Base-by-base conservation (phyloP, 352 stramenopile species). In the Phytophthora podocarpi region DNA sequence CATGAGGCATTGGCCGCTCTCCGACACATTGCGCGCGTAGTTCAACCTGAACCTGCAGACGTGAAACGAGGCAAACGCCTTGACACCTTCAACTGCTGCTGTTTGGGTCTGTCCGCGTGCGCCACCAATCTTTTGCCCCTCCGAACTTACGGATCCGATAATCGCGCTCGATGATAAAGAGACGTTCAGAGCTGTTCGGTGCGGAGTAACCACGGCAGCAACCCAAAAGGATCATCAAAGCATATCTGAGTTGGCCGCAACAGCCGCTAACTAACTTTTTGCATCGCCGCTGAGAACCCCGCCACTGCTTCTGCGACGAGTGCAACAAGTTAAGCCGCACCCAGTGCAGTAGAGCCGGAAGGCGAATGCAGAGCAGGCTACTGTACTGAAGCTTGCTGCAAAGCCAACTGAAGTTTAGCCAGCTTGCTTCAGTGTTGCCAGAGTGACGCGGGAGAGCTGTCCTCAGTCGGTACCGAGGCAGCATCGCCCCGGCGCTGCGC, bases 401-500 rank as follows among this genome's bases (percentile, higher is more conserved):
- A 50, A 51, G 50, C 50, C 12, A 37, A 48, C 53, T 61, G 53
- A 54, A 61, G 53, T 57, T 47, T 54, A 41, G 16, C 10, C 41
- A 26, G 23, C n/a, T 35, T 24, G 18, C 28, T 18, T n/a, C 41
- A 48, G 32, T 20, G n/a, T n/a, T n/a, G n/a, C 26, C 26, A 13
- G 8, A 32, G 34, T 49, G 54, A 62, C 54, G 54, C 54, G 54
- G 42, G 24, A 62, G 54, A 62, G 54, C 54, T 62, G 54, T 43
- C 32, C 11, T 40, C 30, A 20, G 21, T 50, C 21, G 9, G 40
- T 28, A 27, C 18, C 20, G 12, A 60, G 20, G n/a, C 30, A 45
- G 16, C 18, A 37, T 3, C 27, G 47, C 16, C 41, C 13, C 15
- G 16, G 16, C 32, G 41, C 36, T 71, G 36, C 24, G 1, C 41